Base-by-base conservation (phyloP, 371 early-diverging fungal species). In the Apophysomyces sp. region DNA sequence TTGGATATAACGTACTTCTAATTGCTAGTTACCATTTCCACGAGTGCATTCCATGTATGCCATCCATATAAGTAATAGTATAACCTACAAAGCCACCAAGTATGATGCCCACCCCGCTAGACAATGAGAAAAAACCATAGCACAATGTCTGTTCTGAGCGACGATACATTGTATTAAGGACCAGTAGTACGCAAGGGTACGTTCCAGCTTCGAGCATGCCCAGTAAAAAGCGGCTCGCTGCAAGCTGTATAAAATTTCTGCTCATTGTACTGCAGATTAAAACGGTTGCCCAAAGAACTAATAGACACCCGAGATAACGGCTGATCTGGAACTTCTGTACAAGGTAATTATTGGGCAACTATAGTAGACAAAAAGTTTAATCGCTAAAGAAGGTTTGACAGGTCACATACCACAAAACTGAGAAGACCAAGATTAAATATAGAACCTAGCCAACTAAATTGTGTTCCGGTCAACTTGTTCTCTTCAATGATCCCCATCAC, bases 171-270 rank as follows among this genome's bases (percentile, higher is more conserved):
- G 49, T 44, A 9, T 44, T 44, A 8, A 44, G 9, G 9, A 44
- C 24, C 49, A 44, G 9, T 18, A 44, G 21, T 5, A 44, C 24
- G 21, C 49, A 2, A 18, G 49, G 21, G 9, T n/a, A 9, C 16
- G 65, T 65, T 11, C 68, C 68, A 0, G 72, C 71, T 57, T 77
- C 77, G 57, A 71, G 71, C 0, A 77, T n/a, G 4, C 77, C 76
- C 0, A 75, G 56, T 3, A 75, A 57, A 24, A 72, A 67, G 11
- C 72, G 69, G 7, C 61, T 34, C 2, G 62, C 64, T 15, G 66
- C 61, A 26, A 75, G 28, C 41, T 65, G 65, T 11, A 63, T 27
- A 58, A 75, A 75, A 27, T 58, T 69, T 4, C 57, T 44, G 4
- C 41, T 39, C 1, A 58, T 39, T 2, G 65, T 51, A 9, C 55